A percentile compares a stretch with the other conserved stretches of the same genome.
Conservation (phyloP, 1,284 basidiomycete species). For the Inonotus obliquus region DNA sequence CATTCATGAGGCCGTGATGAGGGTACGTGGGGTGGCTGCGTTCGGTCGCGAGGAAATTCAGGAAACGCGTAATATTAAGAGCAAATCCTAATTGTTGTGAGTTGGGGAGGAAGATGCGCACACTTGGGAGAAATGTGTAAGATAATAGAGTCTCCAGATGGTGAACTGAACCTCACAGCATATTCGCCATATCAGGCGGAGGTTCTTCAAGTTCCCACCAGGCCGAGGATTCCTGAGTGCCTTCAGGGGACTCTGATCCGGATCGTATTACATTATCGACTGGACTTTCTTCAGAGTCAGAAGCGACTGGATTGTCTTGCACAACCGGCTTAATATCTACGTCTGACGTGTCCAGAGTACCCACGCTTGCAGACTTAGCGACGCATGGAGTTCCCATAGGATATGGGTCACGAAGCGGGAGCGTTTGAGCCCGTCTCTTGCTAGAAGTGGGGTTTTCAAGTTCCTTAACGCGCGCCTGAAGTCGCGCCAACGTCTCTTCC, state of each 20-base stretch:
- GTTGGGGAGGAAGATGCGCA: constrained; percentile 24
- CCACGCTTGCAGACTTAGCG: not conserved
- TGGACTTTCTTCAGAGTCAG: not conserved
- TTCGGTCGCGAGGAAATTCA: constrained; percentile 23
- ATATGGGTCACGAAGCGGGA: constrained; percentile 27
- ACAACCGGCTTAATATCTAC: not conserved
- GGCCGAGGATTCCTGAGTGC: not conserved
- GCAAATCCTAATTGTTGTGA: constrained; percentile 31
- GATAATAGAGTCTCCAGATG: not conserved
- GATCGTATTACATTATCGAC: not conserved
- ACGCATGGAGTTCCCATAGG: not conserved
- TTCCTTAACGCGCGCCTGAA: constrained; percentile 35
- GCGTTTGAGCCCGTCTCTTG: constrained; percentile 22
- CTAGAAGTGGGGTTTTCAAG: constrained; percentile 31
- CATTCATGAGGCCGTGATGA: constrained; percentile 42
- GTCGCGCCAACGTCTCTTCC: constrained; percentile 33
- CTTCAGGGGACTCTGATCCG: not conserved
- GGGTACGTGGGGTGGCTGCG: constrained; percentile 38
- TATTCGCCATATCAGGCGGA: constrained; percentile 17
- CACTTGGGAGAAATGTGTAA: constrained; percentile 9
- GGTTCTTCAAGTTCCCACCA: constrained; percentile 22
- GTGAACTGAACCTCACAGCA: constrained; percentile 19
- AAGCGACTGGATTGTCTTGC: not conserved
- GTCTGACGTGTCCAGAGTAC: not conserved
- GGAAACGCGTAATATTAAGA: constrained; percentile 30